Evolutionary conservation across 1,139 yeast genomes (phyloP), one percentile per base, ranked within the genome.

Genomic region (Lodderomyces theae): DNA sequence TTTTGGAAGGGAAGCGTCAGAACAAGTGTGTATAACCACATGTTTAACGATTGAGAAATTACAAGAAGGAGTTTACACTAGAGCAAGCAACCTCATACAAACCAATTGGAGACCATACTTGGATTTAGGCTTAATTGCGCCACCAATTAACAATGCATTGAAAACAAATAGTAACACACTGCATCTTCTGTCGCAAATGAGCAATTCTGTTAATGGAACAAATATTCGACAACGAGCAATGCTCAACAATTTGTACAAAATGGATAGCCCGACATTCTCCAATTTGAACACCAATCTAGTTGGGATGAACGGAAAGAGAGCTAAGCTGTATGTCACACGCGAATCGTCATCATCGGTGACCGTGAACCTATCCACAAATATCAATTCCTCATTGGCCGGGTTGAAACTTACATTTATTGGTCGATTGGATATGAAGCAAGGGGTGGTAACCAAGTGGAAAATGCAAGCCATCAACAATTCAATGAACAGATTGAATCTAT

Each of bases 391-490:
- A 2, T 54, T 73, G 18, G 56, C 63, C 4, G 85, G 88, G 0
- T 60, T 86, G 13, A 69, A 70, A 18, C 66, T 86, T 19, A 76
- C 85, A 7, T 81, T 86, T 45, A 66, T 74, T 4, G 95, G 95
- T 0, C 77, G 79, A 11, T 73, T 84, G 12, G 66, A 74, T 33
- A 79, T 83, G 5, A 67, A 71, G 47, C 60, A 82, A 11, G 94
- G 94, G 2, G 75, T 79, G 40, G 67, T 72, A 4, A 77, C 78
- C 49, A 72, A 68, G 41, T 81, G 92, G 86, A 74, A 72, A 42
- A 69, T 86, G 4, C 86, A 82, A 53, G 82, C 86, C 1, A 73
- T 84, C 41, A 86, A 86, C 61, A 72, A 72, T 44, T 68, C 82
- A 22, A 51, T 61, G 46, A 60, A 70, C 45, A 60, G 69, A 49